phyloP scores from a whole-genome alignment of 768 basidiomycete genomes.

The Mycena rebaudengoi region DNA sequence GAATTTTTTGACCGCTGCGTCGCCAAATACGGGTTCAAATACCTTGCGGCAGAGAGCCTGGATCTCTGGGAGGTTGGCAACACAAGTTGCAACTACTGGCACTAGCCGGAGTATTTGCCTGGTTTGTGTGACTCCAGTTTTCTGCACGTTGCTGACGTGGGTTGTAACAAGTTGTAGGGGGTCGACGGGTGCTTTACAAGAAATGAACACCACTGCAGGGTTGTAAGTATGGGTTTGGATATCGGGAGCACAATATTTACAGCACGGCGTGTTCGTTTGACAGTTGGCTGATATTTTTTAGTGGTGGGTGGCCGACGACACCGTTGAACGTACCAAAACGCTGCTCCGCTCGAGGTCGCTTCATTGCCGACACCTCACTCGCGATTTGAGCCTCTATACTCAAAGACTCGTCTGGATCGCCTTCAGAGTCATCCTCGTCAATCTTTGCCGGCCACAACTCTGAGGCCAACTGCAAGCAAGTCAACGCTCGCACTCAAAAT shows the following conservation, averaged over 20 bases:
- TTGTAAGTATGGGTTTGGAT: background rate
- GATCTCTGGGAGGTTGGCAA: slow-evolving; percentile 77
- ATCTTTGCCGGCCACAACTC: slow-evolving; percentile 71
- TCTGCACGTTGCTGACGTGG: slow-evolving; percentile 68
- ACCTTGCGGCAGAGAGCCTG: slow-evolving; percentile 64
- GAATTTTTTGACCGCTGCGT: slow-evolving; percentile 52
- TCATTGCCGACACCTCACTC: slow-evolving; percentile 75
- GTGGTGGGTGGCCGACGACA: background rate
- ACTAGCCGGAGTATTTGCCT: slow-evolving; percentile 48
- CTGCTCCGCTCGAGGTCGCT: slow-evolving; percentile 66
- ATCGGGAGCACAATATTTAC: slow-evolving; percentile 47
- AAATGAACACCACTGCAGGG: slow-evolving; percentile 75
- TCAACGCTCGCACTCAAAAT: background rate
- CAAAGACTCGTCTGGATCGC: slow-evolving; percentile 47
- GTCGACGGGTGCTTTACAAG: slow-evolving; percentile 80
- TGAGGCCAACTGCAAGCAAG: slow-evolving; percentile 62
- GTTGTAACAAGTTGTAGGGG: slow-evolving; percentile 74
- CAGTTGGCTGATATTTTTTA: slow-evolving; percentile 65
- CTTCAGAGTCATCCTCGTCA: slow-evolving; percentile 38
- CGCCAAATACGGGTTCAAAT: slow-evolving; percentile 60
- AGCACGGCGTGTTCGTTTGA: slow-evolving; percentile 81
- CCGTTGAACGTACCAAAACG: slow-evolving; percentile 70
- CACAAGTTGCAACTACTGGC: slow-evolving; percentile 69
- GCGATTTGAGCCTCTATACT: slow-evolving; percentile 77
- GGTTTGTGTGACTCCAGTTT: slow-evolving; percentile 71